Base-by-base conservation (phyloP, 2,329 filamentous ascomycete genomes). In the Thyridium curvatum region DNA sequence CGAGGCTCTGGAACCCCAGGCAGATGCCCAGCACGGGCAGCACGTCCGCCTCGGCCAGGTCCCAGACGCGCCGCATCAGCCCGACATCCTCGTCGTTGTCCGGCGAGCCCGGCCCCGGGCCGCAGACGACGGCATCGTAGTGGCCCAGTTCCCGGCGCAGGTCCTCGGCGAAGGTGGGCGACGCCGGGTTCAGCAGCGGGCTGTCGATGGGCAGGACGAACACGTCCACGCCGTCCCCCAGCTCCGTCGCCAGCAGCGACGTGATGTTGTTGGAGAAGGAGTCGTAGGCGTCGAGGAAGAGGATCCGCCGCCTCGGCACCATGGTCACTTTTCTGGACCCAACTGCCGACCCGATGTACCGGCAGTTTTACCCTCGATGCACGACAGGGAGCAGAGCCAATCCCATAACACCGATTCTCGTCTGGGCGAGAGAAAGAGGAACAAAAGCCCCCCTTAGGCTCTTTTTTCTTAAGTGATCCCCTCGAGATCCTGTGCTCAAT, bases 181-280 rank as follows among this genome's bases (percentile, higher is more conserved):
- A 68, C 9, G 28, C 6, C 6, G 31, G 14, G 3, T 12, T 18
- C 18, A 76, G 65, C 38, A 72, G 65, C 3, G 69, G 59, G n/a
- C 68, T 69, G 52, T 87, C 86, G 50, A 94, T 89, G 46, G 77
- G 78, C 42, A 94, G 69, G 32, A 85, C 76, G 34, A 76, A 75
- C 28, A 94, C 82, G 13, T 81, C 69, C 15, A 77, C 84, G 42
- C 72, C 65, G n/a, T n/a, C n/a, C 21, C 10, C 21, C 8, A 94
- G 71, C 4, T 78, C 71, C 4, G 82, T 79, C 50, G 84, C 76
- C 34, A 97, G 72, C 28, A 95, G 76, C 6, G 86, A 82, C 38
- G 94, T 80, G 52, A 97, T 93, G 65, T 96, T 97, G 65, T 94
- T 90, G 40, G 89, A 87, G 64, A 96, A 98, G 32, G 90, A 96